Evolutionary conservation across 306 rosid genomes (phyloP).

Genomic region (Fagus crenata): DNA sequence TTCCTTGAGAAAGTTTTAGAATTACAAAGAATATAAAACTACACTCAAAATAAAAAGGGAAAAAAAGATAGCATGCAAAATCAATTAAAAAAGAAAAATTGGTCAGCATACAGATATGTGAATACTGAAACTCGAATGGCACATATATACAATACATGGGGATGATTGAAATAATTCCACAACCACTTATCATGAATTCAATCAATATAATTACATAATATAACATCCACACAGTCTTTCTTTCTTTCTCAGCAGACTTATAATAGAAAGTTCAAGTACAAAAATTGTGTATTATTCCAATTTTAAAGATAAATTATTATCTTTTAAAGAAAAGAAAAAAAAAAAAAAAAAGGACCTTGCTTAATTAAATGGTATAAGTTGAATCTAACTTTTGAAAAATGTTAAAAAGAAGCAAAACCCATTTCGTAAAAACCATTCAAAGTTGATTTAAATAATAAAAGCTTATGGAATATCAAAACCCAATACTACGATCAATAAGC

Average conservation of each 20-base stretch:
- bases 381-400: background rate
- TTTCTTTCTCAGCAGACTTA: background rate
- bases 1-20: conserved; percentile 5
- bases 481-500: background rate
- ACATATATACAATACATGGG: background rate
- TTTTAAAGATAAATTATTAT: too few species aligned
- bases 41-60: background rate
- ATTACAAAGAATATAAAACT: background rate
- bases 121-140: background rate
- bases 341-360: background rate
- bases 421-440: background rate
- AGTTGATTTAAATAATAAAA: background rate
- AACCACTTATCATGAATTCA: background rate
- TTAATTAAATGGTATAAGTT: background rate
- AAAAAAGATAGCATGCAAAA: background rate
- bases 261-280: background rate
- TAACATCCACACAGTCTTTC: background rate
- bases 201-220: background rate
- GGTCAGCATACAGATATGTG: background rate
- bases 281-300: background rate
- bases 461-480: background rate
- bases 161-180: background rate
- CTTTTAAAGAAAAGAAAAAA: too few species aligned
- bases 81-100: background rate
- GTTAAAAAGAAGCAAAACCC: background rate